Evolutionary conservation across 2,329 filamentous ascomycete genomes (phyloP), one percentile per base, ranked within the genome.

Genomic region (Phaeomoniella chlamydospora): DNA sequence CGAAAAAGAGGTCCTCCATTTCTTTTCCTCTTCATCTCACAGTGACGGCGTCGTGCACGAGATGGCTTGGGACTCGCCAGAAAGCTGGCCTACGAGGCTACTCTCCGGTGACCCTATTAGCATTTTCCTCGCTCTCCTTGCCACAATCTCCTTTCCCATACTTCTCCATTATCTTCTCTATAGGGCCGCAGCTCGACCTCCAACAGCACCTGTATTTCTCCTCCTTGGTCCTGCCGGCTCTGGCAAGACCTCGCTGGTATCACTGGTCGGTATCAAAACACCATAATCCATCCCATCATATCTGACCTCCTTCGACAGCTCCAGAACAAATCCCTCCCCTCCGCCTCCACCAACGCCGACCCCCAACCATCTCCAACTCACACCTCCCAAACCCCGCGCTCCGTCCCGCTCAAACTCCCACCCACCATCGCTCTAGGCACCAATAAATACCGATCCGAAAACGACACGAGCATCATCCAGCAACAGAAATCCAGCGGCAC

Each of bases 161-260:
- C 53, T 93, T 37, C 67, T 94, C 33, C 90, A 96, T 63, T 55
- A 73, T 39, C 62, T 80, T 52, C 70, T 94, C 52, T 76, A 85
- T 55, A 72, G 71, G 37, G 68, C 73, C 34, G 70, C 71, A 29
- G 70, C 76, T 11, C 56, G 57, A 36, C 77, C 80, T 49, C 73
- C 73, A 26, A 68, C 67, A 11, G 70, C 81, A 16, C 85, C 88
- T 34, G 80, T 79, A 5, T 75, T 96, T 41, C 65, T 94, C 6
- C 71, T 94, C 31, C 56, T 87, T 34, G 90, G 90, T 1, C 85
- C 88, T 12, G 77, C 78, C 38, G 81, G 78, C 43, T 72, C 75
- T 34, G 90, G 90, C 50, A 98, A 96, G 65, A 96, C 90, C 0
- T 72, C 82, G 5, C 74, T 96, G 19, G 62, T 86, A n/a, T 86